Evolutionary conservation across 192 early-diverging fungal species (phyloP).

Genomic region (Spizellomyces punctatus): DNA sequence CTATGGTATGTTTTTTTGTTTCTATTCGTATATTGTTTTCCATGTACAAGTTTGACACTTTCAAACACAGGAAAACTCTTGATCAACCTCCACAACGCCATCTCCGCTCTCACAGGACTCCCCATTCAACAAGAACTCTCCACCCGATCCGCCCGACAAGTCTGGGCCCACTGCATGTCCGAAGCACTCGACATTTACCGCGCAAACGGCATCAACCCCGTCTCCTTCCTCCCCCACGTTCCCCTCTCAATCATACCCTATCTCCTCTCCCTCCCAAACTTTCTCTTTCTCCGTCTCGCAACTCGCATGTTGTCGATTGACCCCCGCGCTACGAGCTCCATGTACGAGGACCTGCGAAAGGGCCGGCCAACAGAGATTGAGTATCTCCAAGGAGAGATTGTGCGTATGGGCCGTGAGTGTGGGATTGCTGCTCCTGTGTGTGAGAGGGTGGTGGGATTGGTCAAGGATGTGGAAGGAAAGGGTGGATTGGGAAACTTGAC

Average conservation of each 20-base stretch:
- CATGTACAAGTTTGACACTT: not conserved
- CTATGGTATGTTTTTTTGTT: constrained; percentile 28
- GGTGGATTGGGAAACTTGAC: constrained; percentile 30
- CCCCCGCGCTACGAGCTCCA: constrained; percentile 42
- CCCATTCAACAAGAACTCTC: constrained; percentile 40
- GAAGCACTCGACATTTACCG: constrained; percentile 45
- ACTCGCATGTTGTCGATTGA: constrained; percentile 32
- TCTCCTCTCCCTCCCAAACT: constrained; percentile 34
- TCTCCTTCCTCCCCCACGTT: constrained; percentile 33
- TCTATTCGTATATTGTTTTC: not conserved
- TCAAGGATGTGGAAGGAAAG: constrained; percentile 28
- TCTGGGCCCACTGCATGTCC: constrained; percentile 37
- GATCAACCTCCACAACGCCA: constrained; percentile 52
- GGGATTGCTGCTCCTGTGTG: constrained; percentile 41
- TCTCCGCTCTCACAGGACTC: constrained; percentile 43
- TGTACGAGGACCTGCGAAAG: constrained; percentile 48
- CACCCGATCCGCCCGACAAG: constrained; percentile 23
- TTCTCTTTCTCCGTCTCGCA: constrained; percentile 32
- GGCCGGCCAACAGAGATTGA: constrained; percentile 48
- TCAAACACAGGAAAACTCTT: constrained; percentile 37
- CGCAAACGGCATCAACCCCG: constrained; percentile 39
- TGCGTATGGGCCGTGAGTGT: constrained; percentile 29
- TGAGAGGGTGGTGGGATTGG: constrained; percentile 30
- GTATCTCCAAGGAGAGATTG: constrained; percentile 47
- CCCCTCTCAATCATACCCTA: constrained; percentile 31